Conservation (phyloP, 192 early-diverging fungal species). For the Blastocladiella britannica region DNA sequence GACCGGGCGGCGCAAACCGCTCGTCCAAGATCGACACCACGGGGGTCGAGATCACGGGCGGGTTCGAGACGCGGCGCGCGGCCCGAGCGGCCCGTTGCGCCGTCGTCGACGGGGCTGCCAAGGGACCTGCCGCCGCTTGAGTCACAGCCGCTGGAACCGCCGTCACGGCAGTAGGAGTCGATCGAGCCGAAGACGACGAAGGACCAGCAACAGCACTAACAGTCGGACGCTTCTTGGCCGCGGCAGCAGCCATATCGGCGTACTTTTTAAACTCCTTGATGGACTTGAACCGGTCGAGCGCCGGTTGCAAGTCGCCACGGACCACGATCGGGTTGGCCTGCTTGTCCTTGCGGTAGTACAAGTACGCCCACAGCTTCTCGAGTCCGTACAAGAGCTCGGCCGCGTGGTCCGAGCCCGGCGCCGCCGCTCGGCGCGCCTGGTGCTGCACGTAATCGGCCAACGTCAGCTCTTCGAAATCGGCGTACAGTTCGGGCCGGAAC, state of each 20-base stretch:
- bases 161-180: background rate
- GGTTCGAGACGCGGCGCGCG: too few relatives aligned
- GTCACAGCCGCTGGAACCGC: background rate
- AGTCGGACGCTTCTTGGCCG: background rate
- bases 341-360: conserved; percentile 75
- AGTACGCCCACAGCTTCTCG: conserved; percentile 91
- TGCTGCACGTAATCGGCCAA: conserved; percentile 47
- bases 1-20: too few relatives aligned
- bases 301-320: conserved; percentile 25
- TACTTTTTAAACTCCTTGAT: conserved; percentile 23
- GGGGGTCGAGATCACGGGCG: background rate
- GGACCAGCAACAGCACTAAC: too few relatives aligned
- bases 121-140: too few relatives aligned
- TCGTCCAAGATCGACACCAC: background rate
- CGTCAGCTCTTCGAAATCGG: conserved; percentile 70
- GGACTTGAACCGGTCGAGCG: conserved; percentile 42
- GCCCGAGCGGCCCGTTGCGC: too few relatives aligned
- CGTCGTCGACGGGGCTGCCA: too few relatives aligned
- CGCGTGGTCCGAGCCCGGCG: background rate
- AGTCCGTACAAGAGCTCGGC: conserved; percentile 48
- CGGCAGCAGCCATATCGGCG: background rate
- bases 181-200: too few relatives aligned
- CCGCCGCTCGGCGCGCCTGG: conserved; percentile 19
- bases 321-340: conserved; percentile 34
- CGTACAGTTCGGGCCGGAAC: conserved; percentile 63